Evolutionary conservation across 1,139 yeast species (phyloP).

Genomic region (Blastobotrys niveus): DNA sequence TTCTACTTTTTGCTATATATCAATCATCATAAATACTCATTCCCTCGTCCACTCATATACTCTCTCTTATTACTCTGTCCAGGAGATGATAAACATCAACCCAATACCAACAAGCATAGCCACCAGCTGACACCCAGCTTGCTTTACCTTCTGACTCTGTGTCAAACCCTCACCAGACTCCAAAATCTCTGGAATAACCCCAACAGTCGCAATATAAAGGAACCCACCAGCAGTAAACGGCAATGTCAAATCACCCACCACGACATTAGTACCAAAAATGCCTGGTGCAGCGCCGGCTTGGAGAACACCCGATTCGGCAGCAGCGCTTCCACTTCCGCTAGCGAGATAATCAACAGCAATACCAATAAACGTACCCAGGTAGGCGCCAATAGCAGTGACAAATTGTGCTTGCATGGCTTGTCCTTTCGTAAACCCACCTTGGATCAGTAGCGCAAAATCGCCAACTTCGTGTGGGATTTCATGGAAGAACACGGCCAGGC

Average conservation of each 20-base stretch:
- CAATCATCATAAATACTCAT: neutral
- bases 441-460: constrained; percentile 60
- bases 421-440: constrained; percentile 57
- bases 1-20: neutral
- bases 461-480: constrained; percentile 75
- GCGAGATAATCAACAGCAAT: constrained; percentile 44
- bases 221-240: constrained; percentile 74
- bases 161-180: constrained; percentile 39
- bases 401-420: constrained; percentile 60
- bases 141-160: constrained; percentile 34
- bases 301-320: constrained; percentile 11
- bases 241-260: constrained; percentile 47
- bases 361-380: constrained; percentile 56
- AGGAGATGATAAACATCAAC: constrained; percentile 48
- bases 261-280: constrained; percentile 46
- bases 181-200: constrained; percentile 58
- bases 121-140: constrained; percentile 40
- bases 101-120: constrained; percentile 46
- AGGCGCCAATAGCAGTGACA: constrained; percentile 57
- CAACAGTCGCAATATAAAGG: constrained; percentile 58
- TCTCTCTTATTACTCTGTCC: constrained; percentile 37
- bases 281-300: constrained; percentile 29
- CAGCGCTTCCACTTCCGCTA: constrained; percentile 8
- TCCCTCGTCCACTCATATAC: neutral
- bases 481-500: constrained; percentile 61